These are phyloP conservation scores for Rosa persica DNA, from an alignment of 306 rosid species.

Conservation along the genomic window DNA sequence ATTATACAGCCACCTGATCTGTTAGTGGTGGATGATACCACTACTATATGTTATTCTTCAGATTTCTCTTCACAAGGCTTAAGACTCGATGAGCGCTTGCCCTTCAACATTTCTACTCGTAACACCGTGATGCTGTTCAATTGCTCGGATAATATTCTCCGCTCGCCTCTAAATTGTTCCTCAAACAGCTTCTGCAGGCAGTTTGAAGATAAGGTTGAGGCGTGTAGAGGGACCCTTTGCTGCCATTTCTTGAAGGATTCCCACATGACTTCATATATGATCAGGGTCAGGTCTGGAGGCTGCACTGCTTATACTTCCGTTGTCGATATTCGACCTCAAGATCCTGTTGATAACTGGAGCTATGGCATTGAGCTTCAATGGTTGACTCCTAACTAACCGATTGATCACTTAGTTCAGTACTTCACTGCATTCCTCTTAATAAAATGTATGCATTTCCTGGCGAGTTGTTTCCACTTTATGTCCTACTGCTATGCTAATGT, in stretches of 20 bases:
- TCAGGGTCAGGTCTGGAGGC: constrained; percentile 59
- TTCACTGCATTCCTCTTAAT: too few relatives aligned
- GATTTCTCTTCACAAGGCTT: constrained; percentile 58
- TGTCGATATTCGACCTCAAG: constrained; percentile 48
- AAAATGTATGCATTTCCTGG: too few relatives aligned
- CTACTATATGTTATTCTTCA: constrained; percentile 54
- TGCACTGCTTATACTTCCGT: constrained; percentile 80
- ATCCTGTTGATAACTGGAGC: constrained; percentile 58
- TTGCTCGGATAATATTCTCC: constrained; percentile 51
- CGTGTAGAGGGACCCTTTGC: constrained; percentile 62
- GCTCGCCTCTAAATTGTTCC: constrained; percentile 76
- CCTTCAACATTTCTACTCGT: constrained; percentile 66
- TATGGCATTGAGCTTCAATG: constrained; percentile 89
- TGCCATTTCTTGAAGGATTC: constrained; percentile 80
- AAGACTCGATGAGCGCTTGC: constrained; percentile 51
- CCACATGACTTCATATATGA: constrained; percentile 68
- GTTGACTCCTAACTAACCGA: constrained; percentile 42
- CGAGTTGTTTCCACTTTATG: too few relatives aligned
- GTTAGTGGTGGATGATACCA: too few relatives aligned
- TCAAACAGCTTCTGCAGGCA: constrained; percentile 60
- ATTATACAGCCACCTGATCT: constrained; percentile 53
- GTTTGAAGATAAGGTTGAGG: constrained; percentile 51
- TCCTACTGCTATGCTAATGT: too few relatives aligned
- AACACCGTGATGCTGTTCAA: constrained; percentile 77
- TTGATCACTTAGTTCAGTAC: too few relatives aligned